Percentiles rank a stretch among this genome's conserved stretches.
Evolutionary conservation across 1,139 yeast species (phyloP).

Genomic region (Debaryomyces subglobosus): DNA sequence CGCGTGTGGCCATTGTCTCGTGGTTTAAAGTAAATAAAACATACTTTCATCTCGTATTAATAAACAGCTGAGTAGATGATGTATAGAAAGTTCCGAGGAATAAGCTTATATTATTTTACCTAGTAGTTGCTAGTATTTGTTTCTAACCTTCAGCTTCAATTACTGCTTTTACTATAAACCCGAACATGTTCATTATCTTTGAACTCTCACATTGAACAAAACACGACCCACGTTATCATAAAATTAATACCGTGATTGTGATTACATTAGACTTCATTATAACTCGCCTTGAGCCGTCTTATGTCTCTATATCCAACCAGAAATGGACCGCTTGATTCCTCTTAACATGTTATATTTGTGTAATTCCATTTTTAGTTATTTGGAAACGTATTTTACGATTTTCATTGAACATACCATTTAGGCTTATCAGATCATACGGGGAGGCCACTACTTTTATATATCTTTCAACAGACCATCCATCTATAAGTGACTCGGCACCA

Average conservation of each 20-base stretch:
- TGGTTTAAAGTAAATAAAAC: background rate
- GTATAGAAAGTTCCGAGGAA: background rate
- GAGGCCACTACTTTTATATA: constrained; percentile 29
- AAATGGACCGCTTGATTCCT: background rate
- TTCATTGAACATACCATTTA: constrained; percentile 8
- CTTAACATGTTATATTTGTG: constrained; percentile 1
- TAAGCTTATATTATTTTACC: background rate
- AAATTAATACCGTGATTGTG: background rate
- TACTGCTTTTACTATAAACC: background rate
- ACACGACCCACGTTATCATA: constrained; percentile 14
- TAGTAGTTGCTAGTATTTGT: background rate
- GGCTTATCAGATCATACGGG: constrained; percentile 13
- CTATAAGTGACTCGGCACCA: constrained; percentile 10
- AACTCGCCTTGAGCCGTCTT: background rate
- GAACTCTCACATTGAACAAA: constrained; percentile 1
- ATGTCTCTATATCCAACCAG: background rate
- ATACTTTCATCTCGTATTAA: constrained; percentile 5
- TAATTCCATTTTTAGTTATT: constrained; percentile 19
- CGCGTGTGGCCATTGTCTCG: background rate
- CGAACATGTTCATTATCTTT: constrained; percentile 3
- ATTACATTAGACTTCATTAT: background rate
- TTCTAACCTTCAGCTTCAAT: background rate
- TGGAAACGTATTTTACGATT: constrained; percentile 18
- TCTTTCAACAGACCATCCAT: constrained; percentile 35
- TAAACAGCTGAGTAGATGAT: background rate